Evolutionary conservation across 495 filamentous ascomycete species (phyloP), one percentile per base, ranked within the genome.

Genomic region (Xylaria palmicola): DNA sequence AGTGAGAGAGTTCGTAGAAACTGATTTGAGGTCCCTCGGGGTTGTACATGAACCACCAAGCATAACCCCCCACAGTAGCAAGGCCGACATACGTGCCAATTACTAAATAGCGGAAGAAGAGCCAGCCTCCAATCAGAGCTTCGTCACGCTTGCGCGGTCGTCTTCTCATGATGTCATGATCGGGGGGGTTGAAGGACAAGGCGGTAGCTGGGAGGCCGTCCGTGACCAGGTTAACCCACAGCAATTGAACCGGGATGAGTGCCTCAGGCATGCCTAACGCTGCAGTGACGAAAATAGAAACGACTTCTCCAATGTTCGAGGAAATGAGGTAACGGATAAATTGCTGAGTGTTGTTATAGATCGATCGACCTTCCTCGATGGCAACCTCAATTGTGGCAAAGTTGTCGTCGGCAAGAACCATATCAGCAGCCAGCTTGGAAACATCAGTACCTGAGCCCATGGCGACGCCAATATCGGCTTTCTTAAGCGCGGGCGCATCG

Each of bases 311-410:
- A 50, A 99, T 99, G 78, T 99, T 99, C 30, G 93, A 97, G 8
- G 92, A 97, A 74, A 99, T 99, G 50, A 99, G 83, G 72, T 99
- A 99, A 27, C 95, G 90, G 75, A 99, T 99, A 74, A 99, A 99
- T 72, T 99, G 95, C 72, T 99, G 95, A 3, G 95, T 99, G 82
- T 99, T 99, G 86, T 93, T 97, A 82, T 96, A 99, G 79, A 99
- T 99, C 32, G 92, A 92, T 54, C 95, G 88, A 54, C 95, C 95
- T 75, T 99, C 95, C 75, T 97, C 94, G 53, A 99, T 92, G 34
- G 95, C 95, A 56, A 90, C 83, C 67, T 93, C 90, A 69, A 99
- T 99, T 26, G 95, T 98, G 45, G 95, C 94, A 72, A 99, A 99
- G 78, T 99, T 99, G 75, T 98, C 89, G 78, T 99, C 95, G 27